These are phyloP conservation scores for Globisporangium nodosum DNA, from an alignment of 352 stramenopile species.

Conservation along the genomic window DNA sequence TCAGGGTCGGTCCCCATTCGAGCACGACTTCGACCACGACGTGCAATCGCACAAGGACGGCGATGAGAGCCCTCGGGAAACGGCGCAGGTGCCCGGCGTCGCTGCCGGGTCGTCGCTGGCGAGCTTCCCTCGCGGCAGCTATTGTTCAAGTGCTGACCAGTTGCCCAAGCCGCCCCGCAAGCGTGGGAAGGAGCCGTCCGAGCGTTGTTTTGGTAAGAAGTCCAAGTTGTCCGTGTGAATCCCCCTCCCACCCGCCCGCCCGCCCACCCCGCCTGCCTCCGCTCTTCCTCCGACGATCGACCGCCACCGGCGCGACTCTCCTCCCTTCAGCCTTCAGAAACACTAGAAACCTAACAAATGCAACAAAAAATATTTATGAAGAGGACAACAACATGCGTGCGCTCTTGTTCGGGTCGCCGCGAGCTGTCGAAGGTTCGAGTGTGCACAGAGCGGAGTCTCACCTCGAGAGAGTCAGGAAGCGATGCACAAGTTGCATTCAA, in stretches of 20 bases:
- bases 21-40: slow-evolving; percentile 73
- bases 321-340: slow-evolving; percentile 29
- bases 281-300: not conserved
- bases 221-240: slow-evolving; percentile 59
- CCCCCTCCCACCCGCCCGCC: slow-evolving; percentile 1
- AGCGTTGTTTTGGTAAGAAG: slow-evolving; percentile 55
- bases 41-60: slow-evolving; percentile 43
- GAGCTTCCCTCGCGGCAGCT: slow-evolving; percentile 54
- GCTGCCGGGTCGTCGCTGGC: slow-evolving; percentile 30
- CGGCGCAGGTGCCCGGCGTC: slow-evolving; percentile 31
- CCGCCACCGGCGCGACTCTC: not conserved
- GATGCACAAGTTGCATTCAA: too few species aligned
- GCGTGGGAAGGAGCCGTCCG: slow-evolving; percentile 34
- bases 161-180: slow-evolving; percentile 44
- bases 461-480: too few species aligned
- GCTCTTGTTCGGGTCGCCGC: not conserved
- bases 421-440: too few species aligned
- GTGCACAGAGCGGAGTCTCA: too few species aligned
- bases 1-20: slow-evolving; percentile 60
- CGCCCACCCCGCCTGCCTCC: too few species aligned
- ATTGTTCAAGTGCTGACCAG: slow-evolving; percentile 77
- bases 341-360: slow-evolving; percentile 58
- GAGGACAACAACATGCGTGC: slow-evolving; percentile 1
- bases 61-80: slow-evolving; percentile 49
- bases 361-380: slow-evolving; percentile 59